Evolutionary conservation across 805 yeast genomes (phyloP), one percentile per base, ranked within the genome.

Genomic region (Ogataea kodamae): DNA sequence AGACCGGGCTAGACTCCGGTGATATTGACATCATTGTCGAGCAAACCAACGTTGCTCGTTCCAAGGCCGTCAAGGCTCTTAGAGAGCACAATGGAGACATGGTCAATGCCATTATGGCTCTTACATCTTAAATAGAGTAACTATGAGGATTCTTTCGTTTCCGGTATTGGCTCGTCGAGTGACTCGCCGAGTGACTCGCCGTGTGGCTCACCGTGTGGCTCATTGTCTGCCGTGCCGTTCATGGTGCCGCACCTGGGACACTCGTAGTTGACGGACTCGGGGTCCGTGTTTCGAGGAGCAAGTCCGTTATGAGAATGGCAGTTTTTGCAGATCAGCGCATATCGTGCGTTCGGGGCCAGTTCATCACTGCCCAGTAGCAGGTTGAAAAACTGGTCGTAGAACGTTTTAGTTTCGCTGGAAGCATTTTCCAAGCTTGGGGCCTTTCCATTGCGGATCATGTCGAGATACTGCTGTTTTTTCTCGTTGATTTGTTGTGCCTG

Each of bases 31-130:
- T 92, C 61, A 83, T 92, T 56, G 73, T 82, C 61, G 92, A 87
- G 62, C 98, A 90, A 73, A 83, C 97, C 56, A 81, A 78, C 57
- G 92, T 79, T 45, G 75, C 96, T 37, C 81, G 88, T 71, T 78
- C 76, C 54, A 85, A 86, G 74, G 97, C 97, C 48, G 85, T 78
- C 54, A 83, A 82, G 65, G 95, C 97, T 53, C 75, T 92, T 65
- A 82, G 74, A 64, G 81, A 75, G 50, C 87, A 89, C 73, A 76
- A 84, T 54, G 88, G 89, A 65, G 97, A 92, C 65, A 80, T 92
- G 68, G 97, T 92, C 61, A 88, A 89, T 63, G 90, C 97, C 52
- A 87, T 90, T 65, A 86, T 90, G 95, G 78, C 83, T 48, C 72
- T 82, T 35, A 52, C 63, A 33, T 42, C 48, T 29, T 49, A 53